These are phyloP conservation scores for Tephrocybe sp. DNA, from an alignment of 768 basidiomycete genomes.

Conservation along the genomic window DNA sequence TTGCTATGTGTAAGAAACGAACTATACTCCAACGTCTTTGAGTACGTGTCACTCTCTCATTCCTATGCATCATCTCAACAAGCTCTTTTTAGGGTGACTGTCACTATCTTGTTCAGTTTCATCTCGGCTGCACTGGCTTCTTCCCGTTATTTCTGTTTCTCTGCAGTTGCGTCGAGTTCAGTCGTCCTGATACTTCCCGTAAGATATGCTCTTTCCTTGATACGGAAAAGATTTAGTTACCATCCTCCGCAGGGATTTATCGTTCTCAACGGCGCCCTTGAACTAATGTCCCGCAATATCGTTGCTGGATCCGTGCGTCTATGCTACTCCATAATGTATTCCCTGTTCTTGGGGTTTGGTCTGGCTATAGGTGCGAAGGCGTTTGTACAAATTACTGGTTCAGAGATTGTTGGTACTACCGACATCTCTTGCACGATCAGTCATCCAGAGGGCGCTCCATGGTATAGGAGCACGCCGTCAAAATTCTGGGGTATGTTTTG, in stretches of 20 bases:
- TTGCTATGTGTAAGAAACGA: conserved; percentile 71
- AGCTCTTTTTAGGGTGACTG: conserved; percentile 56
- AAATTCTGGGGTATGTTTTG: conserved; percentile 63
- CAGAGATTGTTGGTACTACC: conserved; percentile 41
- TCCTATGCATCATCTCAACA: background rate
- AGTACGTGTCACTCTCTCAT: conserved; percentile 36
- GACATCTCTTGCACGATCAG: conserved; percentile 61
- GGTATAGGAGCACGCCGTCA: conserved; percentile 74
- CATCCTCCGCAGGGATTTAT: conserved; percentile 49
- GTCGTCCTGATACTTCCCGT: conserved; percentile 81
- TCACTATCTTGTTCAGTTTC: conserved; percentile 79
- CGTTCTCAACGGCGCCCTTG: conserved; percentile 70
- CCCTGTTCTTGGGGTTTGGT: conserved; percentile 78
- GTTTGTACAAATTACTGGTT: conserved; percentile 54
- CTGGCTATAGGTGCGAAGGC: conserved; percentile 75
- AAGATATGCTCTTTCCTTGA: conserved; percentile 17
- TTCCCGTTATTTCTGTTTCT: conserved; percentile 72
- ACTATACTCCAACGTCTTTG: conserved; percentile 78
- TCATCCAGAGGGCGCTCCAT: conserved; percentile 56
- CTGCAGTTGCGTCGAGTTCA: conserved; percentile 72
- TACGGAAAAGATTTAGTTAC: conserved; percentile 13
- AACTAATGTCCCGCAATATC: conserved; percentile 77
- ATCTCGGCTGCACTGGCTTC: conserved; percentile 70
- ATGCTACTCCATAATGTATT: conserved; percentile 77
- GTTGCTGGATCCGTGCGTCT: conserved; percentile 82